phyloP scores from a whole-genome alignment of 2,329 filamentous ascomycete species.

The Verticillium nubilum region DNA sequence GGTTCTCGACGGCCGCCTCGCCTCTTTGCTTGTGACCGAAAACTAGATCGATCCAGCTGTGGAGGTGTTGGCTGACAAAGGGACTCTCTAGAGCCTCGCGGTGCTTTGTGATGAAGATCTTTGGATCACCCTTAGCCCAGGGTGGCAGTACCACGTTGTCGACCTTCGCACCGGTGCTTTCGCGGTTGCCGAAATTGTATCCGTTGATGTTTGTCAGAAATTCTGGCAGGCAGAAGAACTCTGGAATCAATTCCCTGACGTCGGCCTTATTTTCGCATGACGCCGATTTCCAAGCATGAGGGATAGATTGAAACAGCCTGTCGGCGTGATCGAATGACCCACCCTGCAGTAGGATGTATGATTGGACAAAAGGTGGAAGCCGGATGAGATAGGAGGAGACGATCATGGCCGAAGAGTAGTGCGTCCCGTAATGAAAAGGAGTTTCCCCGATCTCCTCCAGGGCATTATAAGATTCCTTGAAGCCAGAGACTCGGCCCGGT shows the following conservation, averaged over 20 bases:
- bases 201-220: constrained; percentile 91
- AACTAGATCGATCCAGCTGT: constrained; percentile 93
- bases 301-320: constrained; percentile 87
- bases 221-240: constrained; percentile 95
- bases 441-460: constrained; percentile 89
- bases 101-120: constrained; percentile 92
- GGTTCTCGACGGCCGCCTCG: constrained; percentile 82
- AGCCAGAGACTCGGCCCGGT: constrained; percentile 67
- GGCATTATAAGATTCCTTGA: constrained; percentile 77
- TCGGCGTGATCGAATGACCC: constrained; percentile 95
- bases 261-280: constrained; percentile 89
- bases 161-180: constrained; percentile 73
- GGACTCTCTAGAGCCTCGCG: constrained; percentile 93
- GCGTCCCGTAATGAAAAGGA: constrained; percentile 95
- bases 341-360: constrained; percentile 90
- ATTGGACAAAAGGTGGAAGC: constrained; percentile 92
- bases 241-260: constrained; percentile 88
- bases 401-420: constrained; percentile 99
- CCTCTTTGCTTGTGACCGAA: constrained; percentile 94
- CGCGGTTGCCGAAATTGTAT: constrained; percentile 87
- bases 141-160: constrained; percentile 86
- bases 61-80: constrained; percentile 82
- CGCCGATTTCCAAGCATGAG: constrained; percentile 85
- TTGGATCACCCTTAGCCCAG: constrained; percentile 94
- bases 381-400: constrained; percentile 95